Evolutionary conservation across 257 asterid genomes (phyloP).

Genomic region (Leonotis leonurus): DNA sequence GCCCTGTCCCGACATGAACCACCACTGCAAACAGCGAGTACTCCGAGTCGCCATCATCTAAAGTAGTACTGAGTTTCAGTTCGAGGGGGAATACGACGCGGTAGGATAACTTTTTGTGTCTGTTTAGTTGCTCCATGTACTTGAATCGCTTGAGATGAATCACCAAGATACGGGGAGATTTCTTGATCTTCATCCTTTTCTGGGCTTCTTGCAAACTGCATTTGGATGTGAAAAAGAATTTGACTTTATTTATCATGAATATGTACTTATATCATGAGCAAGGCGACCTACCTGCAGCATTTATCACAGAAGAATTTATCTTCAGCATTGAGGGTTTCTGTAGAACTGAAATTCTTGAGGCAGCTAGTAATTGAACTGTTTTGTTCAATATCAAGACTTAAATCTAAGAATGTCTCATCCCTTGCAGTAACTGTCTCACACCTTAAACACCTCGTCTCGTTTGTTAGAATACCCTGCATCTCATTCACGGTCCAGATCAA

Average conservation of each 20-base stretch:
- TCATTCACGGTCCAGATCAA: conserved; percentile 15
- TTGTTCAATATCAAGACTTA: conserved; percentile 87
- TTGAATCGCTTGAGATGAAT: conserved; percentile 78
- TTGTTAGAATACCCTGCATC: conserved; percentile 71
- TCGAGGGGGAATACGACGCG: conserved; percentile 86
- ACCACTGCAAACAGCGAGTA: conserved; percentile 76
- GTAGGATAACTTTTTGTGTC: conserved; percentile 73
- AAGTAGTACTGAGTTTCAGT: conserved; percentile 74
- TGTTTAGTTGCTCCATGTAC: conserved; percentile 72
- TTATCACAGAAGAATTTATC: conserved; percentile 89
- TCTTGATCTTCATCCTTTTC: conserved; percentile 86
- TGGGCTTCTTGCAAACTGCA: conserved; percentile 90
- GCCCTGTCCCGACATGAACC: conserved; percentile 83
- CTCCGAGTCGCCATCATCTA: conserved; percentile 75
- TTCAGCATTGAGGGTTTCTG: conserved; percentile 79
- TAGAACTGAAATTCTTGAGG: conserved; percentile 75
- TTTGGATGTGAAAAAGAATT: too few species aligned
- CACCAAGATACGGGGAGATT: conserved; percentile 72
- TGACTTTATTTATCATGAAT: too few species aligned
- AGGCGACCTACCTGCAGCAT: conserved; percentile 96
- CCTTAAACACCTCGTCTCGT: conserved; percentile 74
- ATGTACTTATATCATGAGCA: too few species aligned
- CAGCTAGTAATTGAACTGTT: conserved; percentile 90
- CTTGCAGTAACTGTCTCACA: conserved; percentile 95
- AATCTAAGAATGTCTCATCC: conserved; percentile 80